Conservation (phyloP, 345 rosid genomes). For the Hibiscus mutabilis region DNA sequence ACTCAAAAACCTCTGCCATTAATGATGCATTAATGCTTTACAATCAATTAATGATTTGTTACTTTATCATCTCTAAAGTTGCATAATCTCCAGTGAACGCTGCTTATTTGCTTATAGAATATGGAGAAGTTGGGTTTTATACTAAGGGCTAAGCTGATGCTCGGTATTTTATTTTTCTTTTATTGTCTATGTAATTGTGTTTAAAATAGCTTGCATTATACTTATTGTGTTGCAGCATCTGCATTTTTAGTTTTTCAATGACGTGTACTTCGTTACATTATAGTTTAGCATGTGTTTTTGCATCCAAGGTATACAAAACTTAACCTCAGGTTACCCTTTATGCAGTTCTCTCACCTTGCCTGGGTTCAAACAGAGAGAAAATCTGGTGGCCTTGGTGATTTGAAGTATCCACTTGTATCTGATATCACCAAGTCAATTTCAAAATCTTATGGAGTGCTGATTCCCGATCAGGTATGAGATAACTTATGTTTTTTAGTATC, state of each 20-base stretch:
- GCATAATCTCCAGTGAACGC: not conserved
- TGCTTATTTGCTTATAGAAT: not conserved
- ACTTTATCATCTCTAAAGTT: not conserved
- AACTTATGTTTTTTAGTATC: not conserved
- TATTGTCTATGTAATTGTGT: not conserved
- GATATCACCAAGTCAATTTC: constrained; percentile 43
- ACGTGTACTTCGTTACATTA: not conserved
- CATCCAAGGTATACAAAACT: not conserved
- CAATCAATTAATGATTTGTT: not conserved
- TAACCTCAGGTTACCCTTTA: not conserved
- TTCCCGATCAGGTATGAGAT: not conserved
- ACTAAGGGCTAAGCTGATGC: not conserved
- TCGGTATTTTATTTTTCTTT: not conserved
- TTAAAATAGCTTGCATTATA: not conserved
- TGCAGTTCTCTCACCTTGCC: constrained; percentile 91
- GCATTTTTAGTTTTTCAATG: not conserved
- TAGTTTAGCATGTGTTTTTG: not conserved
- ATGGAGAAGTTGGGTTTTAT: not conserved
- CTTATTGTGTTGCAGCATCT: not conserved
- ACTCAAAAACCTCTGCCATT: not conserved
- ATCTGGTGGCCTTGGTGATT: constrained; percentile 95
- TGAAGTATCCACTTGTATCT: constrained; percentile 78
- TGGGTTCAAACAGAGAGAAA: constrained; percentile 90
- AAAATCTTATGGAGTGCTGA: not conserved
- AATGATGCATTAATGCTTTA: not conserved